These are phyloP conservation scores for Colletotrichum truncatum DNA, from an alignment of 2,329 filamentous ascomycete genomes.

Conservation along the genomic window DNA sequence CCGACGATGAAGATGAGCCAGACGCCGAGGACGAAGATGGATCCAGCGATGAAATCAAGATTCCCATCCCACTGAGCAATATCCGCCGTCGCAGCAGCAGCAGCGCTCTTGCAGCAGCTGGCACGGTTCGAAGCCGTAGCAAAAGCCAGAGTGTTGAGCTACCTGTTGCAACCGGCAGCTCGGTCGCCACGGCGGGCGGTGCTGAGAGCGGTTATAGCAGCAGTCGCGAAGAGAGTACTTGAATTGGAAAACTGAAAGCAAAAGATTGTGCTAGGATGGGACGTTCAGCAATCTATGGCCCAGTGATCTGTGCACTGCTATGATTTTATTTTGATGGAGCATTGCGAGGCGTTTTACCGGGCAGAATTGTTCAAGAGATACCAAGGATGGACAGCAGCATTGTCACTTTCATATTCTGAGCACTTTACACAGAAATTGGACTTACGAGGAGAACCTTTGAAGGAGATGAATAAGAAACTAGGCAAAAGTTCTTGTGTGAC, in stretches of 20 bases:
- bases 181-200: conserved; percentile 50
- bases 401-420: neutral
- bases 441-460: neutral
- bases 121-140: conserved; percentile 40
- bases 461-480: accelerated
- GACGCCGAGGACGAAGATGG: neutral
- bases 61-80: conserved; percentile 34
- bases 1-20: conserved; percentile 30
- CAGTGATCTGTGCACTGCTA: neutral
- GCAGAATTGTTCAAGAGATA: neutral
- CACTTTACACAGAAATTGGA: neutral
- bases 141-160: conserved; percentile 42
- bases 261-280: neutral
- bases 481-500: neutral
- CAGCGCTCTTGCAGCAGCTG: conserved; percentile 44
- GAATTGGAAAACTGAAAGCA: neutral
- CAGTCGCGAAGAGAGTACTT: conserved; percentile 41
- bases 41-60: conserved; percentile 19
- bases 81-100: conserved; percentile 30
- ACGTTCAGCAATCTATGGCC: neutral
- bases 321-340: neutral
- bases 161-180: conserved; percentile 42
- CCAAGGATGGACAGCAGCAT: neutral
- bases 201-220: conserved; percentile 48
- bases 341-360: conserved; percentile 1